Base-by-base conservation (phyloP, 129 eudicot species). In the Chrysanthemum makinoi region DNA sequence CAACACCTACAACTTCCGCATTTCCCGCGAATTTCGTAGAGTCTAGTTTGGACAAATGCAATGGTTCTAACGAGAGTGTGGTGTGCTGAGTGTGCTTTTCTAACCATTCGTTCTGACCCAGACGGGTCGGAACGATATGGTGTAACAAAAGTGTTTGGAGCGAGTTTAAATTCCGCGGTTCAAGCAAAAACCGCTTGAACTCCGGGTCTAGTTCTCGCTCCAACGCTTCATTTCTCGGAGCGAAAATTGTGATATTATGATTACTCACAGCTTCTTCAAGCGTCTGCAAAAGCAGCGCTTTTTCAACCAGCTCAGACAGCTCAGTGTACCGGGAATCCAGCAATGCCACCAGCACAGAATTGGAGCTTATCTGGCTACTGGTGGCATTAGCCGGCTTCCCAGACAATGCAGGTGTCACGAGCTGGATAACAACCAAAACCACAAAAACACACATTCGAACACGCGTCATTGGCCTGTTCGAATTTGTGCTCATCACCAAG, bases 241-340 rank as follows among this genome's bases (percentile, higher is more conserved):
- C 98, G n/a, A 92, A 92, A 62, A 92, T 87, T 64, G 98, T 92
- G 64, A 92, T 80, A 53, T 92, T 92, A 64, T 86, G 86, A 39
- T 70, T 75, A 0, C 80, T 54, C 3, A 92, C 89, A 0, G 96
- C 80, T 1, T 78, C 79, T 73, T 92, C 98, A 0, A 92, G 85
- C 1, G 77, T 72, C 54, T 86, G 89, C 2, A 92, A 65, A 18
- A 92, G 52, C 0, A 92, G 87, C 3, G 96, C 98, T 52, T 89
- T 92, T 61, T 92, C 98, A 15, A 92, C 89, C 11, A 92, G 89
- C 80, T 92, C 98, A 0, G 98, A 73, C 48, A 92, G 85, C 69
- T 89, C 95, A 22, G 96, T 84, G 64, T 84, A 84, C n/a, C 62
- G 83, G 6, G 89, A 84, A 52, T 84, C 89, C 18, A 84, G 79